Conservation (phyloP, 2,329 filamentous ascomycete species). For the Hypoxylon sp. region DNA sequence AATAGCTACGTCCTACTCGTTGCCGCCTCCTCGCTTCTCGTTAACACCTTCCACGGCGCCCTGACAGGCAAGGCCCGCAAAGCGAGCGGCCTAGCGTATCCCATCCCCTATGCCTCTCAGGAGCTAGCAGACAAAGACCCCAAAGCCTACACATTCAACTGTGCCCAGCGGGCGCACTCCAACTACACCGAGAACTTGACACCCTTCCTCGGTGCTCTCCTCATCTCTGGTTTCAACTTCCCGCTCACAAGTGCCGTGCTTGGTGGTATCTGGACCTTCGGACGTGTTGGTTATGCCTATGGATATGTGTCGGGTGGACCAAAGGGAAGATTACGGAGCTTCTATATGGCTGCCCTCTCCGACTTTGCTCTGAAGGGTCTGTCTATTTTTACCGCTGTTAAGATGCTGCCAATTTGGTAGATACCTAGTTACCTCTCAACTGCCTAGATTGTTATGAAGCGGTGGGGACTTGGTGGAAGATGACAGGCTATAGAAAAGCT, state of each 20-base stretch:
- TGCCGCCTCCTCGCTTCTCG: constrained; percentile 64
- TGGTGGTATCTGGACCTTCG: constrained; percentile 62
- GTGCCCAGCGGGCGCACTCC: constrained; percentile 57
- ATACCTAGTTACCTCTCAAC: not conserved
- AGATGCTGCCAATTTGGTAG: constrained; percentile 45
- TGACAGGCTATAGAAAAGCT: too few species aligned
- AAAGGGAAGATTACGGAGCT: constrained; percentile 54
- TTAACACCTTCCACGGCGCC: constrained; percentile 62
- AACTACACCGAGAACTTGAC: constrained; percentile 71
- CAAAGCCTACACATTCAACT: constrained; percentile 68
- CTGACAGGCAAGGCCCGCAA: constrained; percentile 61
- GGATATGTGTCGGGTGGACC: constrained; percentile 63
- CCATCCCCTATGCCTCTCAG: constrained; percentile 63
- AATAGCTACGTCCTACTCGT: constrained; percentile 68
- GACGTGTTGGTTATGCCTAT: constrained; percentile 61
- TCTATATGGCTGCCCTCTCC: constrained; percentile 46
- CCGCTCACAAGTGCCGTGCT: constrained; percentile 59
- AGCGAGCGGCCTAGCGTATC: constrained; percentile 63
- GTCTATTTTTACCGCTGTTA: constrained; percentile 54
- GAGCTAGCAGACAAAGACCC: constrained; percentile 64
- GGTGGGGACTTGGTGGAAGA: not conserved
- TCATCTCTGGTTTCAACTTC: constrained; percentile 65
- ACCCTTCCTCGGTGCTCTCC: constrained; percentile 59
- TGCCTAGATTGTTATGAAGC: not conserved
- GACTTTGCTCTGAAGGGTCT: constrained; percentile 53